phyloP scores from a whole-genome alignment of 2,329 filamentous ascomycete species.

The Cercospora sesami region DNA sequence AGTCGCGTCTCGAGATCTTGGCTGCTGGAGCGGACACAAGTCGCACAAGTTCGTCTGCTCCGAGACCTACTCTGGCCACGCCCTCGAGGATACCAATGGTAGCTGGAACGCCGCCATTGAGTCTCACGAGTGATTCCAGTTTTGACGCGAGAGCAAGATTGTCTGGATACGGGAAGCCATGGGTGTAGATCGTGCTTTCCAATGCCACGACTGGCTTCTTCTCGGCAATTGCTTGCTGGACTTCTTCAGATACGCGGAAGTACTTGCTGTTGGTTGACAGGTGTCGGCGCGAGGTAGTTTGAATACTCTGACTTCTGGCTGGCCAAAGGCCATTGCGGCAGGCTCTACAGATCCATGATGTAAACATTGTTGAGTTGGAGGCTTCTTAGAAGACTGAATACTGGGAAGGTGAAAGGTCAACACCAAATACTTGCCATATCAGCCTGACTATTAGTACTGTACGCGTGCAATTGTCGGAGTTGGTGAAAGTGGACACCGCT shows the following conservation, averaged over 20 bases:
- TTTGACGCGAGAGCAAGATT: slow-evolving; percentile 74
- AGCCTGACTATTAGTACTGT: not conserved
- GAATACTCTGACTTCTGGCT: not conserved
- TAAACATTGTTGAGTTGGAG: not conserved
- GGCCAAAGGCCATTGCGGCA: slow-evolving; percentile 16
- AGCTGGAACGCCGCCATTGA: slow-evolving; percentile 79
- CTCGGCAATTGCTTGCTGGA: slow-evolving; percentile 70
- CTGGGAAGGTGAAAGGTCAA: not conserved
- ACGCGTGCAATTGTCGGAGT: not conserved
- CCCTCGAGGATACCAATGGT: slow-evolving; percentile 88
- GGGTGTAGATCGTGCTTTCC: slow-evolving; percentile 96
- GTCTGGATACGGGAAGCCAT: slow-evolving; percentile 72
- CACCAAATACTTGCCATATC: not conserved
- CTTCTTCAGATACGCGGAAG: slow-evolving; percentile 76
- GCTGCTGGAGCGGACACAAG: slow-evolving; percentile 65
- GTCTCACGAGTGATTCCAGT: slow-evolving; percentile 78
- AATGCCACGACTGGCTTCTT: slow-evolving; percentile 85
- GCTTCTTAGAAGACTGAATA: not conserved
- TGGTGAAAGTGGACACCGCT: not conserved
- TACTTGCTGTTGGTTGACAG: slow-evolving; percentile 30
- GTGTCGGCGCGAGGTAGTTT: slow-evolving; percentile 1
- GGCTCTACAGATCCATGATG: slow-evolving; percentile 26
- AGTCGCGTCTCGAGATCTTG: slow-evolving; percentile 84
- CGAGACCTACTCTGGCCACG: slow-evolving; percentile 76
- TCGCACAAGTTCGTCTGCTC: slow-evolving; percentile 67